Evolutionary conservation across 139 green algal genomes (phyloP).

Genomic region (Axilococcus clingmanii): DNA sequence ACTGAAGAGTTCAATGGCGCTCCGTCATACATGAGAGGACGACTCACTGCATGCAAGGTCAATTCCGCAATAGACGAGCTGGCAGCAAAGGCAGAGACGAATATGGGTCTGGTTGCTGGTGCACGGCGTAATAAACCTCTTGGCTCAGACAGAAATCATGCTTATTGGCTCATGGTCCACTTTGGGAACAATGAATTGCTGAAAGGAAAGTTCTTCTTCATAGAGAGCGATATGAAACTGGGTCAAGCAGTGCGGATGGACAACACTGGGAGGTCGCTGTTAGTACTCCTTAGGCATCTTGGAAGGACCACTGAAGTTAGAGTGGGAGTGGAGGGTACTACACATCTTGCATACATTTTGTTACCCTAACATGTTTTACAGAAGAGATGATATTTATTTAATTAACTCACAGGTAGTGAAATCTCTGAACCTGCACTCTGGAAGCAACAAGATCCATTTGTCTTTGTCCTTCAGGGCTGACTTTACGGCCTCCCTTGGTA

Average conservation of each 20-base stretch:
- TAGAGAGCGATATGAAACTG: conserved; percentile 55
- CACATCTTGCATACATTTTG: conserved; percentile 14
- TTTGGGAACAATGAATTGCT: conserved; percentile 47
- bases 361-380: not conserved
- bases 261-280: conserved; percentile 60
- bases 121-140: conserved; percentile 24
- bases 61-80: conserved; percentile 67
- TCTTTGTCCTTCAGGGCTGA: conserved; percentile 69
- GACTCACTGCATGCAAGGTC: conserved; percentile 56
- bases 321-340: conserved; percentile 17
- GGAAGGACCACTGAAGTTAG: conserved; percentile 46
- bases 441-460: conserved; percentile 39
- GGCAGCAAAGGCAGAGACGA: conserved; percentile 37
- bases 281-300: conserved; percentile 66
- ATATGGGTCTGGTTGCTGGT: conserved; percentile 26
- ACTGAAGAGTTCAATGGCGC: conserved; percentile 40
- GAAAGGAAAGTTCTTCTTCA: conserved; percentile 48
- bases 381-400: not conserved
- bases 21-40: conserved; percentile 52
- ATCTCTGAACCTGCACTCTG: conserved; percentile 11
- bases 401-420: conserved; percentile 22
- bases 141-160: conserved; percentile 46
- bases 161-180: conserved; percentile 36
- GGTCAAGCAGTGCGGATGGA: conserved; percentile 41
- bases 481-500: conserved; percentile 66